Evolutionary conservation across 2,329 filamentous ascomycete genomes (phyloP).

Genomic region (Pseudofabraea citricarpa): DNA sequence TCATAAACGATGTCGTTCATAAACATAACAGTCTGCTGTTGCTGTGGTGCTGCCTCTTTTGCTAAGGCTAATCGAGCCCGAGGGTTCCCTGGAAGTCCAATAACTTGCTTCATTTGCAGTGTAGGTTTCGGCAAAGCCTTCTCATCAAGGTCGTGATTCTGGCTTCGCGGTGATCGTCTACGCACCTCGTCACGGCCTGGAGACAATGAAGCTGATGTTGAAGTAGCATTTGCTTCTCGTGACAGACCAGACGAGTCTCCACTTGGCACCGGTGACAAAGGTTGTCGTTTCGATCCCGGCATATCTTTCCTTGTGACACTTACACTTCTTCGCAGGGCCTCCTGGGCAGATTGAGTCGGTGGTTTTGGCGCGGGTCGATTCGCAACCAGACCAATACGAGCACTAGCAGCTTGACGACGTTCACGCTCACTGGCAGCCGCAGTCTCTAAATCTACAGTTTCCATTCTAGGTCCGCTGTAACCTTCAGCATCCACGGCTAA

Average conservation of each 20-base stretch:
- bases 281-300: slow-evolving; percentile 3
- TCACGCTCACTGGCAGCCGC: slow-evolving; percentile 25
- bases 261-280: slow-evolving; percentile 14
- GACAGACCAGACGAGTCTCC: slow-evolving; percentile 11
- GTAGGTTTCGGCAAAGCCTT: slow-evolving; percentile 8
- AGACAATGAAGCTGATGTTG: slow-evolving; percentile 26
- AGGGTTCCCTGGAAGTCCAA: slow-evolving; percentile 23
- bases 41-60: slow-evolving; percentile 13
- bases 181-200: slow-evolving; percentile 26
- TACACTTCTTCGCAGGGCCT: slow-evolving; percentile 16
- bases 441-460: slow-evolving; percentile 26
- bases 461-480: slow-evolving; percentile 17
- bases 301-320: slow-evolving; percentile 18
- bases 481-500: slow-evolving; percentile 12
- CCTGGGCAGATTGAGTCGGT: slow-evolving; percentile 13
- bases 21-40: slow-evolving; percentile 48
- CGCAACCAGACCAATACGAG: slow-evolving; percentile 17
- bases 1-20: slow-evolving; percentile 52
- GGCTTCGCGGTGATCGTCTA: slow-evolving; percentile 23
- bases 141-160: slow-evolving; percentile 12
- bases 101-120: slow-evolving; percentile 17
- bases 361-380: slow-evolving; percentile 18
- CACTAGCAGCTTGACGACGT: slow-evolving; percentile 19
- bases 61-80: slow-evolving; percentile 12
- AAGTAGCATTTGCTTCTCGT: slow-evolving; percentile 16